Base-by-base conservation (phyloP, 1,284 basidiomycete genomes). In the Cystobasidiaceae sp. region DNA sequence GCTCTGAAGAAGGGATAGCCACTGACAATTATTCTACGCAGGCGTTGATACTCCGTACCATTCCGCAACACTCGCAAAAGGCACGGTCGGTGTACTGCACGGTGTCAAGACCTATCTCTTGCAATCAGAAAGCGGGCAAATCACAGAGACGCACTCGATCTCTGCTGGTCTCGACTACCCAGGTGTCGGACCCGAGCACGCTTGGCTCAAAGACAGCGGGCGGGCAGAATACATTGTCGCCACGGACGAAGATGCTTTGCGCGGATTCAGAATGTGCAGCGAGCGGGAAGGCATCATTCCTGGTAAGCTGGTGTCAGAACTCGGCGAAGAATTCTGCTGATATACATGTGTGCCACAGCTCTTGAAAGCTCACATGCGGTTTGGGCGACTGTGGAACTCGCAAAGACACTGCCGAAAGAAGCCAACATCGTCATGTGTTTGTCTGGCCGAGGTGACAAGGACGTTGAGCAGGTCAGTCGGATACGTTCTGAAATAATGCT, bases 201-300 rank as follows among this genome's bases (percentile, higher is more conserved):
- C 93, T 51, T 96, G 88, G 87, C 81, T 99, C 75, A 97, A 97
- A 79, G 90, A 96, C 75, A 87, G 86, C 2, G 90, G 90, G 17
- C 82, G 96, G 59, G 96, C 93, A 0, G 90, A 97, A 76, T 98
- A 97, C 78, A 84, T 88, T 17, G 86, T 84, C 11, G 94, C 94
- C 8, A 97, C 90, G 1, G 96, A 98, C 74, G 88, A 93, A 74
- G 83, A 99, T 75, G 93, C 92, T 3, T 81, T 98, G 34, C 82
- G 89, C 44, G 96, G 92, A 0, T 98, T 99, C 84, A 83, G 91
- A 70, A 82, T 91, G 78, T 83, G 87, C 73, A 96, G 92, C 0
- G 89, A 98, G 78, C 78, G 86, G 25, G 96, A 98, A 80, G 96
- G 96, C 33, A 98, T 99, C 75, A 97, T 99, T 74, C 96, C 94